These are phyloP conservation scores for Leptographium flavum DNA, from an alignment of 2,329 filamentous ascomycete genomes.

Conservation along the genomic window DNA sequence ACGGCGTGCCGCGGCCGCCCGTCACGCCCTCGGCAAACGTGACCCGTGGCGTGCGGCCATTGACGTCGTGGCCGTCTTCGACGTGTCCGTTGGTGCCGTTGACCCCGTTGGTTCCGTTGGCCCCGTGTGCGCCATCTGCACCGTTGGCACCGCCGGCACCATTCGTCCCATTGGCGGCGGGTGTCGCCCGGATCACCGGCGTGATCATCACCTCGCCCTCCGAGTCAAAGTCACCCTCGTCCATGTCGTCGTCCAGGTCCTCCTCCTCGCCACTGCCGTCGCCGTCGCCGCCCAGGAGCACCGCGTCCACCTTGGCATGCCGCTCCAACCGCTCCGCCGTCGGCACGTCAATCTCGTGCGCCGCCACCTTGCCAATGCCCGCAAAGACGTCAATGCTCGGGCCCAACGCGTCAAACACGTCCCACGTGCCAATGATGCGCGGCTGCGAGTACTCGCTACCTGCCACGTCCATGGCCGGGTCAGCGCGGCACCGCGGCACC, in stretches of 20 bases:
- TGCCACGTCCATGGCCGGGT: conserved; percentile 33
- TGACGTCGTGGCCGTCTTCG: conserved; percentile 4
- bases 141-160: not conserved
- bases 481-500: conserved; percentile 50
- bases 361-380: conserved; percentile 42
- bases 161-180: not conserved
- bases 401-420: conserved; percentile 40
- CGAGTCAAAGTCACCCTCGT: conserved; percentile 14
- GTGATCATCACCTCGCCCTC: conserved; percentile 12
- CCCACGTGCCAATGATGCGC: conserved; percentile 34
- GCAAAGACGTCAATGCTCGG: conserved; percentile 35
- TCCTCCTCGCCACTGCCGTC: conserved; percentile 24
- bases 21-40: conserved; percentile 32
- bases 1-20: not conserved
- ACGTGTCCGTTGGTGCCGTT: conserved; percentile 1
- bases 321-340: conserved; percentile 32
- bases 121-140: not conserved
- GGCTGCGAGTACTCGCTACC: conserved; percentile 19
- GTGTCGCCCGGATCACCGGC: not conserved
- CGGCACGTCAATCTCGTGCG: conserved; percentile 29
- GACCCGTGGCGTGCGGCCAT: conserved; percentile 21
- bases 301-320: conserved; percentile 13
- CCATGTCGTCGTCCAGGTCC: conserved; percentile 14
- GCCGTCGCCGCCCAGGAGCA: conserved; percentile 14
- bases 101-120: conserved; percentile 1